Base-by-base conservation (phyloP, 106 monocot genomes). In the Allium sativum region DNA sequence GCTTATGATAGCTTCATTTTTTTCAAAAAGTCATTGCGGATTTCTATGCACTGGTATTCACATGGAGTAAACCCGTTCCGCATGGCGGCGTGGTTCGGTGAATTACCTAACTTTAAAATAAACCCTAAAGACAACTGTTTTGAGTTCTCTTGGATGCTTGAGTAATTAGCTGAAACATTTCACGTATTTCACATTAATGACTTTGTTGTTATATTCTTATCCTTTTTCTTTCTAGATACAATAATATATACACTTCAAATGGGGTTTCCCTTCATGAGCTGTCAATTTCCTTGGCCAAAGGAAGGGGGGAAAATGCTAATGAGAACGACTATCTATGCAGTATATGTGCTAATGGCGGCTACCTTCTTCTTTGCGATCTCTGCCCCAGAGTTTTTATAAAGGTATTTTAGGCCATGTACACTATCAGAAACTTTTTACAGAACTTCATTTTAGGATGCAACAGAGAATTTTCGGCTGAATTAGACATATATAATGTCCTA, bases 211-310 rank as follows among this genome's bases (percentile, higher is more conserved):
- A 31, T 0, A 31, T 31, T 31, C 31, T 31, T 31, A 31, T 31
- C 31, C 31, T 31, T 31, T 31, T 31, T 12, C 52, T 61, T 68
- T 50, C 1, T 78, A 98, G 96, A 12, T 98, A 99, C 68, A 77
- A 88, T 48, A 81, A 99, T 70, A 99, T 92, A 44, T 99, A 99
- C 64, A 92, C 88, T 55, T 99, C 98, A 47, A 99, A 98, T 71
- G 98, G 98, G 20, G 91, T 98, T 17, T 98, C 92, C 0, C 87
- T 98, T 62, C 98, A 98, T 79, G 98, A 98, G 72, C 60, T 98
- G 18, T 82, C 98, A 40, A 72, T 98, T 71, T 92, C 88, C 13
- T 65, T 98, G 10, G 84, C 85, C 9, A 92, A 92, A 75, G 91
- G 48, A 7, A 70, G 79, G 63, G 81, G 74, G 53, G 45, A 84